Evolutionary conservation across 305 asterid genomes (phyloP).

Genomic region (Solanum aculeatissimum): DNA sequence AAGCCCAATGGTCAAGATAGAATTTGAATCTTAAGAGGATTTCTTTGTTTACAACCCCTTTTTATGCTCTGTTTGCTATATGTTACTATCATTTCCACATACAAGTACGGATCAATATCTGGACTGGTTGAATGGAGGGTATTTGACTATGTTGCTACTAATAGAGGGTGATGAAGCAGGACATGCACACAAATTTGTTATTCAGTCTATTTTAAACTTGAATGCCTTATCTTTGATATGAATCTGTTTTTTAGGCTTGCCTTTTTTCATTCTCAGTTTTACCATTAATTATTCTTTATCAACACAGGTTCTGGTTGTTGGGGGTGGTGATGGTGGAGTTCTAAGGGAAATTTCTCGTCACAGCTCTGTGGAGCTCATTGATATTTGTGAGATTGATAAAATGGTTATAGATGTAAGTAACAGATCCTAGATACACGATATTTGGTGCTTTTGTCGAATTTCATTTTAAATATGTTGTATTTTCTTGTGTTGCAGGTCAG

Average conservation of each 20-base stretch:
- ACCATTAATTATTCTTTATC: background rate
- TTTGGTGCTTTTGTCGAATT: background rate
- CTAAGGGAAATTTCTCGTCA: slow-evolving; percentile 88
- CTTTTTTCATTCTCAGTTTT: background rate
- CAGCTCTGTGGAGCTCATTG: slow-evolving; percentile 73
- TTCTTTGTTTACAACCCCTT: background rate
- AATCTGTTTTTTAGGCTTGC: background rate
- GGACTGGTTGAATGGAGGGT: background rate
- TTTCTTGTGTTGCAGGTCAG: slow-evolving; percentile 53
- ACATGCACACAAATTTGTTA: background rate
- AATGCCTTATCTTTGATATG: background rate
- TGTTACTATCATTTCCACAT: background rate
- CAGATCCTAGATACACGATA: background rate
- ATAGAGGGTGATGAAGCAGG: background rate
- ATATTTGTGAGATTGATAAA: slow-evolving; percentile 93
- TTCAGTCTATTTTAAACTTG: too few species aligned
- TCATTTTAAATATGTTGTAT: background rate
- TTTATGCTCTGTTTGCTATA: background rate
- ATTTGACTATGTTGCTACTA: background rate
- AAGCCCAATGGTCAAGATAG: background rate
- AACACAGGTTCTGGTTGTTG: slow-evolving; percentile 85
- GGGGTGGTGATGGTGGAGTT: slow-evolving; percentile 99
- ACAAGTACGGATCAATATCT: background rate
- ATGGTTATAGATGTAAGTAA: slow-evolving; percentile 90
- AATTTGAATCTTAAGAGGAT: background rate